Percentiles rank a stretch among this genome's conserved stretches.
Evolutionary conservation across 148 eudicot genomes (phyloP).

Genomic region (Amaranthus hypochondriacus): DNA sequence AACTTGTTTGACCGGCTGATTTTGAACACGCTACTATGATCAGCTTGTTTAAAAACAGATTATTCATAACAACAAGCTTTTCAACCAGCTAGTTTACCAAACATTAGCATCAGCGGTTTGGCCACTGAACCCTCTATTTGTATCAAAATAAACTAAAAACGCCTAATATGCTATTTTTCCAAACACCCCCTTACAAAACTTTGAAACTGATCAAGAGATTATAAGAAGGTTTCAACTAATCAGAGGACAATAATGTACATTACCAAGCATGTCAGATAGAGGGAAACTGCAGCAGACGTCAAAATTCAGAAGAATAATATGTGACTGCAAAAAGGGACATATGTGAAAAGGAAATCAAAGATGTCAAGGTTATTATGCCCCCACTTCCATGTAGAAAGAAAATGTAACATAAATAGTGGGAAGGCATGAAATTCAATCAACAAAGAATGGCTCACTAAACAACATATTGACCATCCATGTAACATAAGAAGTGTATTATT

Average conservation of each 20-base stretch:
- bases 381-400: neutral
- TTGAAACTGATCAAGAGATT: neutral
- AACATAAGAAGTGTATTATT: neutral
- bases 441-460: neutral
- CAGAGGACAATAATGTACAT: constrained; percentile 23
- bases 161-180: too few relatives aligned
- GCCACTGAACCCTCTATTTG: too few relatives aligned
- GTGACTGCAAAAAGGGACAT: constrained; percentile 54
- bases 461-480: neutral
- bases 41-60: too few relatives aligned
- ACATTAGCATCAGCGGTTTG: too few relatives aligned
- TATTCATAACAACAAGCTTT: too few relatives aligned
- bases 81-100: too few relatives aligned
- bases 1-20: too few relatives aligned
- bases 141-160: too few relatives aligned
- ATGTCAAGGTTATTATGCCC: neutral
- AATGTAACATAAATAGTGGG: neutral
- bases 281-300: constrained; percentile 81
- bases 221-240: neutral
- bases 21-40: too few relatives aligned
- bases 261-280: constrained; percentile 63
- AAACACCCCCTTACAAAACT: too few relatives aligned
- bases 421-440: neutral
- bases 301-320: constrained; percentile 62
- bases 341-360: constrained; percentile 9